phyloP scores from a whole-genome alignment of 805 yeast genomes.

The Ogataea glucozyma region DNA sequence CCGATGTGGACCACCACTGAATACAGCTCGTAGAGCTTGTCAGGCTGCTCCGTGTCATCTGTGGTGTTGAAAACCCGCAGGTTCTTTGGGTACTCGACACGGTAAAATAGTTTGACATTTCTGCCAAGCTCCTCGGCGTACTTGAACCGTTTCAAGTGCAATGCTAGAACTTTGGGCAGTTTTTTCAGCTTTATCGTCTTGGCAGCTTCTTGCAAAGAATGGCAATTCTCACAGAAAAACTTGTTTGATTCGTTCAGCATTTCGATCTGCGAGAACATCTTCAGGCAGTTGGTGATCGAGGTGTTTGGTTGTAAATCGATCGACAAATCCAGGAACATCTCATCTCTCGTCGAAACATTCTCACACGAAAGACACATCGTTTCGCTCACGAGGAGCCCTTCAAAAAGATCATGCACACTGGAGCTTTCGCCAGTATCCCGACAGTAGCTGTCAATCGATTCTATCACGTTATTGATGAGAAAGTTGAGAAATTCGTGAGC shows the following conservation, averaged over 20 bases:
- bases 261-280: conserved; percentile 83
- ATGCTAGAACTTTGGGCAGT: conserved; percentile 74
- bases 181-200: conserved; percentile 79
- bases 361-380: conserved; percentile 92
- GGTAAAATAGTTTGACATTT: conserved; percentile 82
- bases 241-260: conserved; percentile 84
- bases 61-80: conserved; percentile 72
- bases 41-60: conserved; percentile 48
- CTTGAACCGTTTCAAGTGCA: conserved; percentile 90
- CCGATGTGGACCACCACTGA: conserved; percentile 94
- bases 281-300: conserved; percentile 73
- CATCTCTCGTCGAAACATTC: conserved; percentile 75
- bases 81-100: conserved; percentile 76
- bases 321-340: conserved; percentile 81
- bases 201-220: conserved; percentile 90
- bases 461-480: conserved; percentile 65
- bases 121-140: conserved; percentile 80
- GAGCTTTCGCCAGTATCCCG: conserved; percentile 15
- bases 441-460: conserved; percentile 45
- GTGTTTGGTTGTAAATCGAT: conserved; percentile 78
- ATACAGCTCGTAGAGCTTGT: conserved; percentile 73
- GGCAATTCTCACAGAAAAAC: conserved; percentile 89
- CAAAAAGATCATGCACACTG: conserved; percentile 66
- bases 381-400: conserved; percentile 82
- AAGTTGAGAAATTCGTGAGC: conserved; percentile 96